Evolutionary conservation across 73 alveolate genomes (phyloP).

Genomic region (Paramecium biaurelia): DNA sequence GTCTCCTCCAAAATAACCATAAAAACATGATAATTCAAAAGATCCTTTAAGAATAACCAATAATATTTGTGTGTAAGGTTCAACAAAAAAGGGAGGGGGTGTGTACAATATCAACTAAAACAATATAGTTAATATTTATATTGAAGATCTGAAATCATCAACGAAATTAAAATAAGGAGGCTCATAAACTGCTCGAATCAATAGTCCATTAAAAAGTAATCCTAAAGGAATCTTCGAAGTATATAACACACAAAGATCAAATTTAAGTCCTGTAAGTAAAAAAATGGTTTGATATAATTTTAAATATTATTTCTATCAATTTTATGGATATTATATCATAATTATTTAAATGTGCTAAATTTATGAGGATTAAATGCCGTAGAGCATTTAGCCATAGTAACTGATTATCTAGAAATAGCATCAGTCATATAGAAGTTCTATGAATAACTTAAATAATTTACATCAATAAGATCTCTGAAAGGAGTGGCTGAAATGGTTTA

Average conservation of each 20-base stretch:
- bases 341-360: constrained; percentile 58
- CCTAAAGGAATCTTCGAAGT: not conserved
- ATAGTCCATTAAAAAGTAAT: constrained; percentile 27
- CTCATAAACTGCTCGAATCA: constrained; percentile 33
- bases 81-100: not conserved
- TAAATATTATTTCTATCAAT: not conserved
- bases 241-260: not conserved
- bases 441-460: not conserved
- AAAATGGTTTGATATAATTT: not conserved
- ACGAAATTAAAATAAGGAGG: not conserved
- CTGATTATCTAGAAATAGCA: constrained; percentile 79
- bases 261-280: not conserved
- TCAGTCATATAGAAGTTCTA: constrained; percentile 91
- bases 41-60: constrained; percentile 1
- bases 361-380: constrained; percentile 70
- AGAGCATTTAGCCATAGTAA: constrained; percentile 90
- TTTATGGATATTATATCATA: not conserved
- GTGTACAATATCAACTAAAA: constrained; percentile 30
- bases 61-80: constrained; percentile 5
- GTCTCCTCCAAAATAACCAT: constrained; percentile 17
- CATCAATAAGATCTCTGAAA: constrained; percentile 69
- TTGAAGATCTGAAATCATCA: constrained; percentile 8
- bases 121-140: constrained; percentile 38
- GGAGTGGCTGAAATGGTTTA: constrained; percentile 65
- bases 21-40: not conserved